Evolutionary conservation across 2,329 filamentous ascomycete species (phyloP).

Genomic region (Dactylonectria macrodidyma): DNA sequence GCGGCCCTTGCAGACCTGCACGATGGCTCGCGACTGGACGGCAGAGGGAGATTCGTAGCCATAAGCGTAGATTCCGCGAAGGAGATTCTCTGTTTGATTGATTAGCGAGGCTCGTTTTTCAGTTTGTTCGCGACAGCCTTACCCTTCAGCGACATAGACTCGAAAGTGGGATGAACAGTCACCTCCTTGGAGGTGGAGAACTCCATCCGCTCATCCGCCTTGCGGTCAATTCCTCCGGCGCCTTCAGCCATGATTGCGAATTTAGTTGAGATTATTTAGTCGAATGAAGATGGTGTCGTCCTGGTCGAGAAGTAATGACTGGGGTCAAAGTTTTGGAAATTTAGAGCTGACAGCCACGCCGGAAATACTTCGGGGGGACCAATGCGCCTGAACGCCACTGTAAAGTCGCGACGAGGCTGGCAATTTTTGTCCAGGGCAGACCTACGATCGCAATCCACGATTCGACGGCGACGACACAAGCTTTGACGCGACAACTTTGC

Average conservation of each 20-base stretch:
- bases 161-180: constrained; percentile 92
- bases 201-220: constrained; percentile 96
- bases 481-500: constrained; percentile 6
- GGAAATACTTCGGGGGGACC: constrained; percentile 50
- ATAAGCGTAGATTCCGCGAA: constrained; percentile 98
- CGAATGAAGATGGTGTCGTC: constrained; percentile 25
- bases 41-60: constrained; percentile 98
- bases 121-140: constrained; percentile 38
- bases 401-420: constrained; percentile 46
- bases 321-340: constrained; percentile 49
- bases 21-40: constrained; percentile 97
- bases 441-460: constrained; percentile 10
- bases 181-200: constrained; percentile 99
- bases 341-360: constrained; percentile 39
- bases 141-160: constrained; percentile 96
- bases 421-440: constrained; percentile 44
- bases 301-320: constrained; percentile 32
- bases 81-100: constrained; percentile 79
- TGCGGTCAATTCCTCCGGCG: constrained; percentile 83
- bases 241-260: constrained; percentile 84
- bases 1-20: constrained; percentile 98
- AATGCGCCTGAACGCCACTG: constrained; percentile 43
- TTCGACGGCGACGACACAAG: not conserved
- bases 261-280: constrained; percentile 19
- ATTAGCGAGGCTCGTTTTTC: constrained; percentile 32